Conservation (phyloP, 768 basidiomycete species). For the Trametes punicea region DNA sequence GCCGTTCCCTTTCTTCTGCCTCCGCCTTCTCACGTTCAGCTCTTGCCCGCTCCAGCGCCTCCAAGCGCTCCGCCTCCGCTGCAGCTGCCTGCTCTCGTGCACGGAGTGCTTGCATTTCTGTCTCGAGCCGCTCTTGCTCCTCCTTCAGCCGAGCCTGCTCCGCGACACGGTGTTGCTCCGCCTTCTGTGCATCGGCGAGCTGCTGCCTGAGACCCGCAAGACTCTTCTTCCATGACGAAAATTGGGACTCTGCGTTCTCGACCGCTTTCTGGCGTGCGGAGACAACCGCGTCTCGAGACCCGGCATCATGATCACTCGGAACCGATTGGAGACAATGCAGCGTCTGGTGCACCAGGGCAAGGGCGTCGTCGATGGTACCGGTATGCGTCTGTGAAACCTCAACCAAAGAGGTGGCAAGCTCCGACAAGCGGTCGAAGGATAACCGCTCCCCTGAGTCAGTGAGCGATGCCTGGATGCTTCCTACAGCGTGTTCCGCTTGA, state of each 20-base stretch:
- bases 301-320: conserved; percentile 41
- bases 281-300: conserved; percentile 47
- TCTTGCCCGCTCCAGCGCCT: conserved; percentile 19
- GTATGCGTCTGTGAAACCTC: conserved; percentile 33
- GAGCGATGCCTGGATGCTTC: conserved; percentile 36
- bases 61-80: conserved; percentile 16
- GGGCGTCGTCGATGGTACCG: conserved; percentile 40
- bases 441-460: conserved; percentile 27
- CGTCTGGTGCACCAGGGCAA: conserved; percentile 53
- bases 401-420: conserved; percentile 38
- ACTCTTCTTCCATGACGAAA: conserved; percentile 47
- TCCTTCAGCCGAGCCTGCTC: conserved; percentile 23
- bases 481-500: conserved; percentile 33
- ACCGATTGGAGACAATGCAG: conserved; percentile 53
- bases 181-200: conserved; percentile 38
- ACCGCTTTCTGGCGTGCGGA: conserved; percentile 46
- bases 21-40: conserved; percentile 19
- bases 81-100: conserved; percentile 14
- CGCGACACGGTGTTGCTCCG: conserved; percentile 36
- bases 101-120: conserved; percentile 17
- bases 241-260: conserved; percentile 48
- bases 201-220: conserved; percentile 31
- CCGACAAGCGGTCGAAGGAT: conserved; percentile 35
- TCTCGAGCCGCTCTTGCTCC: conserved; percentile 23
- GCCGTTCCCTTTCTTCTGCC: conserved; percentile 30